Percentiles rank a stretch among this genome's conserved stretches.
Evolutionary conservation across 1,284 basidiomycete genomes (phyloP).

Genomic region (Ganoderma sinense): DNA sequence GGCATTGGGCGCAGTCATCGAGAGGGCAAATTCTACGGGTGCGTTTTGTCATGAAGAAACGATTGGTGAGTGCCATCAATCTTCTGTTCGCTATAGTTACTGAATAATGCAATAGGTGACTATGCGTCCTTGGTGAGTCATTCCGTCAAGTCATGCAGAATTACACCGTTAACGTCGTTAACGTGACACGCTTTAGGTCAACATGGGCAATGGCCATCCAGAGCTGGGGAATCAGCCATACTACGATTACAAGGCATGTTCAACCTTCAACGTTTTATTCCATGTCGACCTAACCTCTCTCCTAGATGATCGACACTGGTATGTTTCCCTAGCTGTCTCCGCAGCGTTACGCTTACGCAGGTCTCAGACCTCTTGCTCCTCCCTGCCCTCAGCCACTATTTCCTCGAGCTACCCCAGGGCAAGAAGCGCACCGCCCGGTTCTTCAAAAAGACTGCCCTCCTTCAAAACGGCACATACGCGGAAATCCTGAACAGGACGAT

Average conservation of each 20-base stretch:
- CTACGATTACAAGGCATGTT: conserved; percentile 46
- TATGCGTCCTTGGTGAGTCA: conserved; percentile 22
- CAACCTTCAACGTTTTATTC: neutral
- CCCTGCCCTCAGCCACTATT: conserved; percentile 50
- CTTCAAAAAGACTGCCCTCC: conserved; percentile 39
- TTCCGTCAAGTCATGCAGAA: neutral
- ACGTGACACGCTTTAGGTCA: conserved; percentile 32
- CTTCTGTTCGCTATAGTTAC: neutral
- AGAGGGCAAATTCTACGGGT: conserved; percentile 48
- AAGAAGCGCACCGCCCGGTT: conserved; percentile 34
- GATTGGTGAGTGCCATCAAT: conserved; percentile 31
- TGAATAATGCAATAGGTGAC: conserved; percentile 12
- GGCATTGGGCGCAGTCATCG: conserved; percentile 50
- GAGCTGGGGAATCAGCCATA: conserved; percentile 47
- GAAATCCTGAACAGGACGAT: conserved; percentile 43
- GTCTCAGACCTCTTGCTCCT: conserved; percentile 47
- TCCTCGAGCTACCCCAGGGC: conserved; percentile 46
- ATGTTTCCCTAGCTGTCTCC: too few relatives aligned
- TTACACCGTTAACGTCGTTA: neutral
- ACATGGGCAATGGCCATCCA: conserved; percentile 46
- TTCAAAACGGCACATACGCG: conserved; percentile 47
- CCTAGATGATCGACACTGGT: conserved; percentile 27
- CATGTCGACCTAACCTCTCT: neutral
- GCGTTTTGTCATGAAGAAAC: conserved; percentile 55
- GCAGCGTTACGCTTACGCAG: neutral